Conservation (phyloP, 2,329 filamentous ascomycete species). For the Ceratocystis cubensis region DNA sequence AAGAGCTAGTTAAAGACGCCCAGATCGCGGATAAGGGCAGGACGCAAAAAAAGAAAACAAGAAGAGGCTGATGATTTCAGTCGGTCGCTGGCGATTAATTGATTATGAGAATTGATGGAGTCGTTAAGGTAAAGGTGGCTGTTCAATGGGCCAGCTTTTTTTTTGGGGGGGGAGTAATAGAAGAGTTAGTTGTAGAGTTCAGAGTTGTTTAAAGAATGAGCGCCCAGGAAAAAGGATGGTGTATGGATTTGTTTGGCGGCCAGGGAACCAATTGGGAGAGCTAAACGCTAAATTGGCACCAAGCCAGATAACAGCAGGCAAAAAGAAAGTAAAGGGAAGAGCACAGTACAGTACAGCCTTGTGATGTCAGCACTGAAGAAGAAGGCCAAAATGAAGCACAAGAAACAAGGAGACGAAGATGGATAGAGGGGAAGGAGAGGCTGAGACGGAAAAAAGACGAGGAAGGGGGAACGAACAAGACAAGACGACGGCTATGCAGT, state of each 20-base stretch:
- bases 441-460: not conserved
- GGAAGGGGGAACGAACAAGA: not conserved
- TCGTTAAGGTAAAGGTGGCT: constrained; percentile 13
- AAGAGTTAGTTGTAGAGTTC: constrained; percentile 7
- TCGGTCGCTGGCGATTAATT: not conserved
- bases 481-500: not conserved
- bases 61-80: not conserved
- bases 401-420: not conserved
- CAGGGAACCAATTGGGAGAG: constrained; percentile 10
- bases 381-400: not conserved
- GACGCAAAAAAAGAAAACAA: constrained; percentile 1
- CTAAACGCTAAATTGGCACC: not conserved
- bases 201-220: constrained; percentile 9
- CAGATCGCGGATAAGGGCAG: constrained; percentile 4
- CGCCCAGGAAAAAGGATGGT: constrained; percentile 10
- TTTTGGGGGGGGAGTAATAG: not conserved
- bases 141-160: constrained; percentile 17
- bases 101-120: not conserved
- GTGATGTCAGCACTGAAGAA: not conserved
- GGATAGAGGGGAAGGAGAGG: not conserved
- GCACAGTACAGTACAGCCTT: not conserved
- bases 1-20: constrained; percentile 18
- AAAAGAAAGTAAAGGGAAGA: not conserved
- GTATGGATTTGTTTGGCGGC: not conserved
- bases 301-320: not conserved